A percentile compares a stretch with the other conserved stretches of the same genome.
These are phyloP conservation scores for Neocucurbitaria cava DNA, from an alignment of 2,329 filamentous ascomycete species.

Conservation along the genomic window DNA sequence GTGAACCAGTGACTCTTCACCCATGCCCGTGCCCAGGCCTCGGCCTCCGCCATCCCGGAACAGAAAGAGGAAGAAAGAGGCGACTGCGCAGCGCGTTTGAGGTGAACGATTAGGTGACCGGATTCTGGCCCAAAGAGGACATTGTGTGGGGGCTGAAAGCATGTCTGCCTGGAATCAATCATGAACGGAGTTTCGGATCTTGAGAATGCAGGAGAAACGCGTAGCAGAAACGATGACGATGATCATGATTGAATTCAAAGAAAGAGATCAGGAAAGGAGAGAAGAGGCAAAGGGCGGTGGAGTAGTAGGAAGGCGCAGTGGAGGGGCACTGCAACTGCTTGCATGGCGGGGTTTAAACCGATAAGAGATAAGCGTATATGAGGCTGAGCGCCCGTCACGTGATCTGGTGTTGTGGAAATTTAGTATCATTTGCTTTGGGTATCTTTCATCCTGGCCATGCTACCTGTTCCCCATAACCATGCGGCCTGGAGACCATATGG, in stretches of 20 bases:
- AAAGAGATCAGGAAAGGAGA: neutral
- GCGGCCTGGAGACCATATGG: no score
- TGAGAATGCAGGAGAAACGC: neutral
- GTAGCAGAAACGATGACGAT: slow-evolving; percentile 5
- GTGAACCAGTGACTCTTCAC: slow-evolving; percentile 25
- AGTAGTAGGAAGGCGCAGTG: slow-evolving; percentile 14
- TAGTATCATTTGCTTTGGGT: no score
- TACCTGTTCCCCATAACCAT: no score
- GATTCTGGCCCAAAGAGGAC: slow-evolving; percentile 26
- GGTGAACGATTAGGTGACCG: slow-evolving; percentile 35
- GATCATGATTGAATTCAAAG: neutral
- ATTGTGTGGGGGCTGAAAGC: slow-evolving; percentile 29
- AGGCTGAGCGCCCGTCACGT: slow-evolving; percentile 15
- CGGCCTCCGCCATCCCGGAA: slow-evolving; percentile 11
- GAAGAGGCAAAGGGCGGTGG: slow-evolving; percentile 14
- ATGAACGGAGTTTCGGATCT: slow-evolving; percentile 3
- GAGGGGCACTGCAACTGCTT: no score
- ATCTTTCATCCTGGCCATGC: no score
- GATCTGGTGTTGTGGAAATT: no score
- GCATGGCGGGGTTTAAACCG: slow-evolving; percentile 15
- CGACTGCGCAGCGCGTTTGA: no score
- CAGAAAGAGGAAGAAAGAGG: slow-evolving; percentile 3
- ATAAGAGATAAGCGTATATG: slow-evolving; percentile 3
- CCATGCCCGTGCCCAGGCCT: slow-evolving; percentile 28
- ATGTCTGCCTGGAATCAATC: slow-evolving; percentile 17